Conservation (phyloP, 2,329 filamentous ascomycete genomes). For the Fusarium tanahbumbuense region DNA sequence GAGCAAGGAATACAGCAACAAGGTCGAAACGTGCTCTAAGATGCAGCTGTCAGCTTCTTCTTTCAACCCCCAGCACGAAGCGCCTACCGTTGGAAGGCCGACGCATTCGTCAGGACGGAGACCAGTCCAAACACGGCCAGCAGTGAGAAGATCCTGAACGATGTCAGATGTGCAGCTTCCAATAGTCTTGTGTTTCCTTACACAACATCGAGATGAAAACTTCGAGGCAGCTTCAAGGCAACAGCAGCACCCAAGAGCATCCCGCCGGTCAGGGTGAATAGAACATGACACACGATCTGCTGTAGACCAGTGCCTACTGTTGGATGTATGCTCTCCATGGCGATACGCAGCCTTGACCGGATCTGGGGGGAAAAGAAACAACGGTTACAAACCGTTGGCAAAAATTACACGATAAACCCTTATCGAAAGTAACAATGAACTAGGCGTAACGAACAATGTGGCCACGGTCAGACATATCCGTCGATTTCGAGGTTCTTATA, state of each 20-base stretch:
- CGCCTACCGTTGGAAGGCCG: conserved; percentile 36
- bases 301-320: background rate
- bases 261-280: conserved; percentile 27
- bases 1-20: conserved; percentile 15
- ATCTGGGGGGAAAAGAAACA: background rate
- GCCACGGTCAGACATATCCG: background rate
- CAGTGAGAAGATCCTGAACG: conserved; percentile 23
- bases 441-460: background rate
- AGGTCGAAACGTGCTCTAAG: conserved; percentile 33
- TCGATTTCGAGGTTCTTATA: conserved; percentile 22
- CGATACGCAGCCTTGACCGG: background rate
- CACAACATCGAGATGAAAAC: conserved; percentile 25
- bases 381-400: background rate
- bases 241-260: conserved; percentile 33
- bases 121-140: conserved; percentile 27
- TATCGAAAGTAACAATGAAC: background rate
- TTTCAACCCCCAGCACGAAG: background rate
- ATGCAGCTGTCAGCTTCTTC: conserved; percentile 28
- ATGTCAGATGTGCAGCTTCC: conserved; percentile 18
- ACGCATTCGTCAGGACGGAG: conserved; percentile 22
- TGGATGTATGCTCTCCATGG: conserved; percentile 14
- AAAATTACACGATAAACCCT: background rate
- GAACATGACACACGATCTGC: conserved; percentile 6
- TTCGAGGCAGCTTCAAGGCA: conserved; percentile 25
- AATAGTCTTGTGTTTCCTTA: conserved; percentile 17